These are phyloP conservation scores for Aspergillus sp. DNA, from an alignment of 2,329 filamentous ascomycete species.

Conservation along the genomic window DNA sequence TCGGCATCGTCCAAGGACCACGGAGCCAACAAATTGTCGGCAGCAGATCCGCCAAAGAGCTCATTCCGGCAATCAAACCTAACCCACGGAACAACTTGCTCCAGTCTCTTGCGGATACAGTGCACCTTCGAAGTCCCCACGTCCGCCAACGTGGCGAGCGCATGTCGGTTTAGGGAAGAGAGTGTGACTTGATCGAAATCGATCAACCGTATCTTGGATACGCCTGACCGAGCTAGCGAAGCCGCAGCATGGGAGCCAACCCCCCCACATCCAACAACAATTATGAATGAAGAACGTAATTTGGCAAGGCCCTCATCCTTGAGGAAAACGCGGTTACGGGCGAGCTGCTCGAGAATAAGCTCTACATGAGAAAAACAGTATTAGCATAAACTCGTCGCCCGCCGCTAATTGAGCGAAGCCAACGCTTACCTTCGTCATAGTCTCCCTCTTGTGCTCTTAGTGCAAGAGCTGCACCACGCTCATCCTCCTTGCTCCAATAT, in stretches of 20 bases:
- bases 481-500: slow-evolving; percentile 53
- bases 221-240: slow-evolving; percentile 83
- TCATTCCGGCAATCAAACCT: slow-evolving; percentile 83
- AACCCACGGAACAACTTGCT: slow-evolving; percentile 89
- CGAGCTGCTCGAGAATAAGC: slow-evolving; percentile 89
- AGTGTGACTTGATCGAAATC: slow-evolving; percentile 98
- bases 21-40: slow-evolving; percentile 64
- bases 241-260: slow-evolving; percentile 91
- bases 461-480: slow-evolving; percentile 58
- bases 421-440: slow-evolving; percentile 60
- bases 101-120: slow-evolving; percentile 74
- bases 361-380: slow-evolving; percentile 49
- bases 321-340: slow-evolving; percentile 88
- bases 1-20: slow-evolving; percentile 56
- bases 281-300: slow-evolving; percentile 77
- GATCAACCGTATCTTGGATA: slow-evolving; percentile 81
- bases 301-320: slow-evolving; percentile 76
- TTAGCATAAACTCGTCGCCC: neutral
- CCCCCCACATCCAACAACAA: slow-evolving; percentile 90
- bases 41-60: slow-evolving; percentile 71
- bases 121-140: slow-evolving; percentile 91
- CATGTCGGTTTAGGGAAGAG: slow-evolving; percentile 92
- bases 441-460: slow-evolving; percentile 61
- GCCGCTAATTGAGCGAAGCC: neutral
- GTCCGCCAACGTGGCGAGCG: slow-evolving; percentile 88